phyloP scores from a whole-genome alignment of 108 stramenopile species.

The Skeletonema costatum region DNA sequence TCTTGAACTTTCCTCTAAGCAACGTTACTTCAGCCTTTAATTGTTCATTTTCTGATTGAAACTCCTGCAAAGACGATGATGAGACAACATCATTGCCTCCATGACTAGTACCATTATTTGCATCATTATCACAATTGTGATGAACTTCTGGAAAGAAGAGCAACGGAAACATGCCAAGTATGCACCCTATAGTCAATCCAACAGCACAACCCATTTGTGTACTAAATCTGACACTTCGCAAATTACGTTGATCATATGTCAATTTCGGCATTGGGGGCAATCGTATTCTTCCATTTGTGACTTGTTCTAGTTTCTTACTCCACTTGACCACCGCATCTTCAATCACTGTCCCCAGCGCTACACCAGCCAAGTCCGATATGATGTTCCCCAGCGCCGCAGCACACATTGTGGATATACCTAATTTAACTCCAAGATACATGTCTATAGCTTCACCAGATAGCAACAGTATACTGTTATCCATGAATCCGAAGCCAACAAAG shows the following conservation, averaged over 20 bases:
- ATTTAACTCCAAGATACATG: conserved; percentile 78
- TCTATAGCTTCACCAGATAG: conserved; percentile 96
- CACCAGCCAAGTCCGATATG: conserved; percentile 82
- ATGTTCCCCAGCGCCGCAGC: conserved; percentile 96
- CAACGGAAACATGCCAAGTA: conserved; percentile 96
- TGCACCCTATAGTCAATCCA: conserved; percentile 92
- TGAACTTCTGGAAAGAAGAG: conserved; percentile 61
- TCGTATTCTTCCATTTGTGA: conserved; percentile 23
- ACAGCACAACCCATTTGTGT: conserved; percentile 81
- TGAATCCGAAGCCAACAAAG: conserved; percentile 94
- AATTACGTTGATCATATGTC: conserved; percentile 75
- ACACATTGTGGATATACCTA: conserved; percentile 95
- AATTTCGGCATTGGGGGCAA: conserved; percentile 66
- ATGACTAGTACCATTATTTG: background rate
- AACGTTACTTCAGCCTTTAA: conserved; percentile 28
- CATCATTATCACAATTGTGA: conserved; percentile 5
- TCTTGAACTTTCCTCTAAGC: conserved; percentile 13
- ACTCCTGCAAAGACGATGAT: background rate
- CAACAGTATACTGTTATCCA: conserved; percentile 96
- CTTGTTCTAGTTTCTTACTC: conserved; percentile 15
- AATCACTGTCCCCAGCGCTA: conserved; percentile 87
- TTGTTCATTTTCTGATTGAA: conserved; percentile 54
- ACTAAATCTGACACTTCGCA: conserved; percentile 70
- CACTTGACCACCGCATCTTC: conserved; percentile 60
- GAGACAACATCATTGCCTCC: background rate